phyloP scores from a whole-genome alignment of 495 filamentous ascomycete species.

The Talaromyces liani region DNA sequence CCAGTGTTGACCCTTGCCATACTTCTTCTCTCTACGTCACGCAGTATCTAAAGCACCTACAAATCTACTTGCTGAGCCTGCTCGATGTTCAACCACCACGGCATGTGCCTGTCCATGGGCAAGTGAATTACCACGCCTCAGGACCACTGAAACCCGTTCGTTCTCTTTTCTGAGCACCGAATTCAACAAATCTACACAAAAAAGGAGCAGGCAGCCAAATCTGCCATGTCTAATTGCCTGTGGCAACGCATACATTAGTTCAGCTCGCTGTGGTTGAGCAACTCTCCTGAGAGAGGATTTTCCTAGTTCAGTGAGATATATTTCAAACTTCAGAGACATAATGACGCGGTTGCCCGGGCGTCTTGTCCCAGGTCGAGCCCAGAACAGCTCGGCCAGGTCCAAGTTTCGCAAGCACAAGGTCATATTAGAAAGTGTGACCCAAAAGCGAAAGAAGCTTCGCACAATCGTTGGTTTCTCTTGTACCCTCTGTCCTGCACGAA shows the following conservation, averaged over 20 bases:
- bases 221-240: neutral
- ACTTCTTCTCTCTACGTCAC: neutral
- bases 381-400: constrained; percentile 23
- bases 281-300: neutral
- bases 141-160: neutral
- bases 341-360: constrained; percentile 35
- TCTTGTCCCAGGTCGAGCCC: constrained; percentile 24
- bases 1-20: neutral
- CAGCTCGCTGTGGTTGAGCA: neutral
- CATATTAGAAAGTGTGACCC: constrained; percentile 48
- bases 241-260: neutral
- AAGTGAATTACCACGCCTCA: neutral
- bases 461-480: constrained; percentile 33
- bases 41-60: neutral
- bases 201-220: neutral
- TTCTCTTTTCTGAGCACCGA: neutral
- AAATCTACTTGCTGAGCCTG: neutral
- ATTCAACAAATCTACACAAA: neutral
- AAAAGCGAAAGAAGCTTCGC: constrained; percentile 53
- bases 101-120: neutral
- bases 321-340: neutral
- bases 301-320: neutral
- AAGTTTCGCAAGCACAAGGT: constrained; percentile 48
- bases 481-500: neutral
- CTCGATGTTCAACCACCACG: neutral